Evolutionary conservation across 495 filamentous ascomycete species (phyloP), one percentile per base, ranked within the genome.

Genomic region (Neurospora sp.): DNA sequence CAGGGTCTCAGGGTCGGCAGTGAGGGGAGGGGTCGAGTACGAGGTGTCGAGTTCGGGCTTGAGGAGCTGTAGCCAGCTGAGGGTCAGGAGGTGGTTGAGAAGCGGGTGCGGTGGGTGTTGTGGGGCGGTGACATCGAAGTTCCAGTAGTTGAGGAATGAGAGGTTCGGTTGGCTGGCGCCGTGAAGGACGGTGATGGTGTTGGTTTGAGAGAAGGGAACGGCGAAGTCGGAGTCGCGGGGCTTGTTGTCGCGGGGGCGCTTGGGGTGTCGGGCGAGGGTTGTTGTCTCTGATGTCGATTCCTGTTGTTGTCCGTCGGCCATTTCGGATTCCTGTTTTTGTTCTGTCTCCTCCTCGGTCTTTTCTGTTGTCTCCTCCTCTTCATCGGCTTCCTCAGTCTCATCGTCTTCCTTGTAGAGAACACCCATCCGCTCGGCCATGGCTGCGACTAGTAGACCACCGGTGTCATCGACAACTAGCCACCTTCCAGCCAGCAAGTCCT

Each of bases 381-480:
- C 79, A 7, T 83, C 81, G 0, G 80, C 80, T 0, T 87, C 84
- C 40, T 80, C 79, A 5, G 12, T 65, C 53, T 65, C 53, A 14
- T 65, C 27, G 18, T 65, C 53, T 16, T 81, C 71, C 6, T 76
- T 71, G 78, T 93, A 87, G 1, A 99, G 85, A 46, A 98, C 89
- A 0, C 93, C 94, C 90, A 98, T 94, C 71, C 91, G 87, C 80
- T 99, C 96, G 1, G 96, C 96, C 84, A 97, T 86, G 1, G 94
- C 93, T 0, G 94, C 94, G 2, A 95, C 89, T 10, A 99, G 78
- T 35, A 98, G 81, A 0, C 96, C 96, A 9, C 93, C 91, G 0
- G 93, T 96, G 70, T 99, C 96, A 77, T 99, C 96, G 2, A 98
- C 87, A 5, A 96, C 89, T 2, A 97, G 86, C 88, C 94, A 99